Base-by-base conservation (phyloP, 805 yeast species). In the Pichia nanzhaoensis region DNA sequence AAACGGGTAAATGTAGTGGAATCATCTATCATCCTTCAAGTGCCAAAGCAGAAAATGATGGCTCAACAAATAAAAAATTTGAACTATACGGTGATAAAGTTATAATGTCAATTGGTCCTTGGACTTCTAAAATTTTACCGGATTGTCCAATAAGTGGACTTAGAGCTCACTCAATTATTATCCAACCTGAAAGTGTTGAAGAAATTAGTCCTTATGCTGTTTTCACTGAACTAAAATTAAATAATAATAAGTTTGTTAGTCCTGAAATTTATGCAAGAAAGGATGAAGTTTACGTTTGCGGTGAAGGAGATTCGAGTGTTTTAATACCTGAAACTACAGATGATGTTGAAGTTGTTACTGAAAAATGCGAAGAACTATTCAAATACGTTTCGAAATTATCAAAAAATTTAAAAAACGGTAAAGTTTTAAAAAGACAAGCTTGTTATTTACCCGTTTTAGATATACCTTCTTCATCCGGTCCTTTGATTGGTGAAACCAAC, bases 261-360 rank as follows among this genome's bases (percentile, higher is more conserved):
- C 99, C 99, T 0, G 99, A 91, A 61, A 80, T 93, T 51, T 91
- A 91, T 63, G 96, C 98, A 8, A 76, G 99, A 61, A 83, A 81
- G 56, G 96, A 91, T 65, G 99, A 93, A 64, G 93, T 91, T 35
- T 91, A 90, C 57, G 93, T 93, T 2, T 91, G 98, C 66, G 98
- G 99, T 37, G 99, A 93, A 65, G 96, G 96, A 38, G 97, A 89
- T 58, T 81, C 95, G 1, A 74, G 84, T 18, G 95, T 85, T 21
- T 90, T 85, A 44, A 78, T 93, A 30, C 99, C 98, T 4, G 96
- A 88, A 56, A 84, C 95, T 0, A 86, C 96, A 0, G 96, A 88
- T 58, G 95, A 89, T 52, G 96, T 91, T 27, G 89, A 83, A 62
- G 93, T 91, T 21, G 87, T 85, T 19, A 75, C 80, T 47, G 85